These are phyloP conservation scores for Solanum chaucha DNA, from an alignment of 257 asterid species.

Conservation along the genomic window DNA sequence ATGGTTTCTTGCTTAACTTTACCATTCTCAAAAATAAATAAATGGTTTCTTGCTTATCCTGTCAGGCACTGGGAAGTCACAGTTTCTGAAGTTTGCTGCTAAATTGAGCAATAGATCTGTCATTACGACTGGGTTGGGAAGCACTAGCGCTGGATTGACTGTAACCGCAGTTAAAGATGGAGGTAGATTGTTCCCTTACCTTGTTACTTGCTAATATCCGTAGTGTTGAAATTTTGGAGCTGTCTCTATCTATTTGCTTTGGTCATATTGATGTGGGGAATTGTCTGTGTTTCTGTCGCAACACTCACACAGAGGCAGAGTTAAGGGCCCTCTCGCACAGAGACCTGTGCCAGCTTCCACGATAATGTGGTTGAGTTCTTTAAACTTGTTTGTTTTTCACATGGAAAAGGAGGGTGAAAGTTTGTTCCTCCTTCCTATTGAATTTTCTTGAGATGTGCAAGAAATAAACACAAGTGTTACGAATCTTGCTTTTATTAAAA, in stretches of 20 bases:
- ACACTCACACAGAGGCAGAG: neutral
- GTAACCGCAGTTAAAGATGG: constrained; percentile 99
- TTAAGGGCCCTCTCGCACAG: neutral
- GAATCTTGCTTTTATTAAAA: neutral
- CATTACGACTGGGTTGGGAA: constrained; percentile 93
- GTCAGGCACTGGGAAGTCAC: constrained; percentile 96
- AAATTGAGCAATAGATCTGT: constrained; percentile 93
- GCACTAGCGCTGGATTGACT: constrained; percentile 98
- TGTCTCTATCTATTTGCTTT: neutral
- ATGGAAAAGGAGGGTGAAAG: neutral
- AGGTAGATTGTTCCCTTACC: constrained; percentile 30
- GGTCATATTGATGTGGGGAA: neutral
- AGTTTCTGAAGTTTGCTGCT: constrained; percentile 92
- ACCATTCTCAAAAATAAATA: too few relatives aligned
- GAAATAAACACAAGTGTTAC: neutral
- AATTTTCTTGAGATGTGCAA: neutral
- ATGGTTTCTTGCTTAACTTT: neutral
- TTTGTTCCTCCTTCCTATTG: neutral
- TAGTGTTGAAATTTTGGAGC: neutral
- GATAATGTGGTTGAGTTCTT: neutral
- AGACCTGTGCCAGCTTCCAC: neutral
- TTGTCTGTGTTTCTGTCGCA: neutral
- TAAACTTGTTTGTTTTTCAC: neutral
- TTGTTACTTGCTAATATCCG: neutral
- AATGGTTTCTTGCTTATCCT: constrained; percentile 2